phyloP scores from a whole-genome alignment of 495 filamentous ascomycete genomes.

The Aspergillus asperescens region DNA sequence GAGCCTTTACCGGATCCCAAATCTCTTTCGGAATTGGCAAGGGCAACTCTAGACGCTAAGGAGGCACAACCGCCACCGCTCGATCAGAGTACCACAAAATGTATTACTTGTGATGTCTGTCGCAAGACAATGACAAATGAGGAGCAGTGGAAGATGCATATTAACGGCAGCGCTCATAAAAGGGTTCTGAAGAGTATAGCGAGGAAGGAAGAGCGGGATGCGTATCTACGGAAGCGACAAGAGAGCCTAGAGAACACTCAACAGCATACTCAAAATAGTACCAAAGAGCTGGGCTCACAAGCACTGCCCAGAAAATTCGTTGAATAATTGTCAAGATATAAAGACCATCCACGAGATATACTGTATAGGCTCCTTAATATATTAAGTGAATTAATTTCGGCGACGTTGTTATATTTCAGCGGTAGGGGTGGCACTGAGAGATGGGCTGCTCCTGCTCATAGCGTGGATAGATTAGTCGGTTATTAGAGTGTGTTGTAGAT shows the following conservation, averaged over 20 bases:
- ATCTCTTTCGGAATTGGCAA: slow-evolving; percentile 55
- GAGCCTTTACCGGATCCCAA: slow-evolving; percentile 54
- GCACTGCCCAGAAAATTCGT: not conserved
- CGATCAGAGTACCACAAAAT: slow-evolving; percentile 35
- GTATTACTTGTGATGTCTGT: slow-evolving; percentile 65
- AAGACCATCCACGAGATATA: not conserved
- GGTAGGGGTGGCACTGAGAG: not conserved
- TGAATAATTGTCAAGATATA: not conserved
- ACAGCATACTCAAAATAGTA: not conserved
- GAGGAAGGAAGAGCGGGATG: slow-evolving; percentile 30
- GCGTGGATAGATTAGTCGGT: not conserved
- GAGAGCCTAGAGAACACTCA: slow-evolving; percentile 2
- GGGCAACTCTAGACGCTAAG: slow-evolving; percentile 49
- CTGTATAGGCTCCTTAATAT: not conserved
- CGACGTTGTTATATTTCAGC: not conserved
- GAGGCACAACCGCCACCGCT: slow-evolving; percentile 37
- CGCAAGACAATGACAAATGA: slow-evolving; percentile 60
- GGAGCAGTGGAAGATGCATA: slow-evolving; percentile 70
- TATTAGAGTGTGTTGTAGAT: too few species aligned
- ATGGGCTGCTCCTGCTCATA: not conserved
- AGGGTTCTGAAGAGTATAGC: slow-evolving; percentile 33
- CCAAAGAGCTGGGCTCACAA: slow-evolving; percentile 1
- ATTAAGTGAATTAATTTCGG: not conserved
- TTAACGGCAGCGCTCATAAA: slow-evolving; percentile 61
- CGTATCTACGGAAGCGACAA: slow-evolving; percentile 17